phyloP scores from a whole-genome alignment of 2,329 filamentous ascomycete genomes.

The Penicillium hesseltinei region DNA sequence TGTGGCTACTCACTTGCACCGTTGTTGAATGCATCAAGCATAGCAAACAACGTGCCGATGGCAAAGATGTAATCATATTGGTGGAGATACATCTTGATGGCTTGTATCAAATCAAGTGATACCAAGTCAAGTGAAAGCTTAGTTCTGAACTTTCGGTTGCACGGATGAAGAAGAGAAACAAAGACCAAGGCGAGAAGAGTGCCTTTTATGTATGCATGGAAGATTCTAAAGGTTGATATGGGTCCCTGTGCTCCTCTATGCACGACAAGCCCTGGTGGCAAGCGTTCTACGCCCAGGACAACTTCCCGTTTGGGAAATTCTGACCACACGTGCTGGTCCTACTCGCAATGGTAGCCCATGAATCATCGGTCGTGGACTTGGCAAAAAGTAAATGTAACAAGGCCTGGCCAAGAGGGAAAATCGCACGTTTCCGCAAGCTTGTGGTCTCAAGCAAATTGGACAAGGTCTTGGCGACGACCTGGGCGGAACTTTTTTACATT shows the following conservation, averaged over 20 bases:
- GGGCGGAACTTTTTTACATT: not conserved
- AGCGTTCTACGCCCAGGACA: not conserved
- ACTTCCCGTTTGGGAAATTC: not conserved
- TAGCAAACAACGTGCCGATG: slow-evolving; percentile 72
- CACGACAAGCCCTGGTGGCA: not conserved
- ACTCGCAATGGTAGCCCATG: slow-evolving; percentile 16
- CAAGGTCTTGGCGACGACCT: not conserved
- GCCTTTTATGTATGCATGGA: slow-evolving; percentile 10
- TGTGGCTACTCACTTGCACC: slow-evolving; percentile 63
- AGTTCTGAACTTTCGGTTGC: not conserved
- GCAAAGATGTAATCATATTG: slow-evolving; percentile 70
- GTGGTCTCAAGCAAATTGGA: slow-evolving; percentile 7
- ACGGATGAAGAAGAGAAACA: slow-evolving; percentile 1
- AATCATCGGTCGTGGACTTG: slow-evolving; percentile 10
- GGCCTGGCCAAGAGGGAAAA: not conserved
- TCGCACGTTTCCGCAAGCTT: slow-evolving; percentile 6
- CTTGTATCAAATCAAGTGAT: not conserved
- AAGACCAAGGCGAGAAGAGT: not conserved
- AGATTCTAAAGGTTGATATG: not conserved
- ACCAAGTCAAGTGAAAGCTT: slow-evolving; percentile 2
- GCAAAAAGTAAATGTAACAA: slow-evolving; percentile 13
- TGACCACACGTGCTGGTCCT: slow-evolving; percentile 20
- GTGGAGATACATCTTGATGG: slow-evolving; percentile 55
- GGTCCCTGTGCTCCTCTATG: slow-evolving; percentile 2
- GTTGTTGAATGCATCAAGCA: slow-evolving; percentile 76